Percentiles rank a stretch among this genome's conserved stretches.
These are phyloP conservation scores for Lanmaoa pseudosensibilis DNA, from an alignment of 768 basidiomycete genomes.

Conservation along the genomic window DNA sequence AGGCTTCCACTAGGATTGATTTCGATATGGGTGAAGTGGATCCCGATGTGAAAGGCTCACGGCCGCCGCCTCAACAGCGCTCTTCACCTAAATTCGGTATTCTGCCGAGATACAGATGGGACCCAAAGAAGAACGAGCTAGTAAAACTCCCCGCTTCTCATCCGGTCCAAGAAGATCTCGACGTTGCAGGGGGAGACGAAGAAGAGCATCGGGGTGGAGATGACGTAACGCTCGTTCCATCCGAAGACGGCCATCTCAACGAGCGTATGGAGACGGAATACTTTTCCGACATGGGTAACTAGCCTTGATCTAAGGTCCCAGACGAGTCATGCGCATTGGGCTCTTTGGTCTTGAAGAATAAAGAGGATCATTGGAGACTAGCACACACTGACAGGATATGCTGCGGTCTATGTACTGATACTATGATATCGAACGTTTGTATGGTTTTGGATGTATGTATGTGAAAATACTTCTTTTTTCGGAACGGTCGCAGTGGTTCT, in stretches of 20 bases:
- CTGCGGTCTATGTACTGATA: background rate
- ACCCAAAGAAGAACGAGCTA: background rate
- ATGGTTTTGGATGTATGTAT: background rate
- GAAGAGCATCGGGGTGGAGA: constrained; percentile 9
- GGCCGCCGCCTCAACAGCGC: background rate
- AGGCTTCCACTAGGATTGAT: background rate
- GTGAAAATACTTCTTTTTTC: constrained; percentile 4
- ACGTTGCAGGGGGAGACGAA: background rate
- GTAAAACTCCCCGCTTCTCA: background rate
- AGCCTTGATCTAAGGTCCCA: too few relatives aligned
- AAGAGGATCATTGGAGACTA: background rate
- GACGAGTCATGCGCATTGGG: background rate
- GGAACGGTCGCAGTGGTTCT: background rate
- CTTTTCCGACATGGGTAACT: background rate
- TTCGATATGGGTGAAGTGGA: background rate
- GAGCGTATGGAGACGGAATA: background rate
- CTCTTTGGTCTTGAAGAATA: background rate
- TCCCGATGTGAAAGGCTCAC: background rate
- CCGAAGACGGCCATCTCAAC: constrained; percentile 6
- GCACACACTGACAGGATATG: background rate
- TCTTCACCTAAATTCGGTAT: background rate
- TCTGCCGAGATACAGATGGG: constrained; percentile 14
- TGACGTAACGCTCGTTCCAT: constrained; percentile 15
- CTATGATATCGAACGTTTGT: background rate
- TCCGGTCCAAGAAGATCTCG: background rate